Evolutionary conservation across 1,284 basidiomycete species (phyloP).

Genomic region (Phellinidium pouzarii): DNA sequence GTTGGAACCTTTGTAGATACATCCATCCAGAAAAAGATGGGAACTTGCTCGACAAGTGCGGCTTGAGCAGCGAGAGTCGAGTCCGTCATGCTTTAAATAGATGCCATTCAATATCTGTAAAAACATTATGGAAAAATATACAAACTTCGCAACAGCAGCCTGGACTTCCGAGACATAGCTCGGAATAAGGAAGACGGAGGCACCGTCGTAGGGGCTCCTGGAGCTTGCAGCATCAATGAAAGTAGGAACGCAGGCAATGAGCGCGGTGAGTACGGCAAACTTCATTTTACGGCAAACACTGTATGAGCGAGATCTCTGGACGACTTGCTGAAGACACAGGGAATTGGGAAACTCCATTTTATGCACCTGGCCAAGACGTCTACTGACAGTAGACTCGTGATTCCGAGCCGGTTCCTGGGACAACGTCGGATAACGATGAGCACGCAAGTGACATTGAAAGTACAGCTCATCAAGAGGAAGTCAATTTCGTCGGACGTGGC

Average conservation of each 20-base stretch:
- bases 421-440: constrained; percentile 12
- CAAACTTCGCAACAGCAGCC: constrained; percentile 17
- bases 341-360: constrained; percentile 2
- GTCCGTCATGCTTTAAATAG: constrained; percentile 18
- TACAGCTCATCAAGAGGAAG: constrained; percentile 11
- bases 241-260: constrained; percentile 16
- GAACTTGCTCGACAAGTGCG: constrained; percentile 13
- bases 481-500: neutral
- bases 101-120: neutral
- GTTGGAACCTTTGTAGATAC: constrained; percentile 17
- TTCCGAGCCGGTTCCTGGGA: constrained; percentile 15
- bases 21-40: constrained; percentile 23
- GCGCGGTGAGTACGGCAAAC: constrained; percentile 16
- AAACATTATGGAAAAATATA: neutral
- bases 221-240: constrained; percentile 17
- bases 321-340: neutral
- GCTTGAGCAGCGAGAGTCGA: constrained; percentile 18
- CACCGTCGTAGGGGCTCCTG: constrained; percentile 18
- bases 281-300: constrained; percentile 14
- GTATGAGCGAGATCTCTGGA: neutral
- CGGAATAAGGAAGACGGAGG: constrained; percentile 19
- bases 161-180: constrained; percentile 18
- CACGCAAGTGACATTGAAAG: neutral
- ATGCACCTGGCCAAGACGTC: neutral
- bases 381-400: neutral